Conservation (phyloP, 306 rosid species). For the Quercus robur region DNA sequence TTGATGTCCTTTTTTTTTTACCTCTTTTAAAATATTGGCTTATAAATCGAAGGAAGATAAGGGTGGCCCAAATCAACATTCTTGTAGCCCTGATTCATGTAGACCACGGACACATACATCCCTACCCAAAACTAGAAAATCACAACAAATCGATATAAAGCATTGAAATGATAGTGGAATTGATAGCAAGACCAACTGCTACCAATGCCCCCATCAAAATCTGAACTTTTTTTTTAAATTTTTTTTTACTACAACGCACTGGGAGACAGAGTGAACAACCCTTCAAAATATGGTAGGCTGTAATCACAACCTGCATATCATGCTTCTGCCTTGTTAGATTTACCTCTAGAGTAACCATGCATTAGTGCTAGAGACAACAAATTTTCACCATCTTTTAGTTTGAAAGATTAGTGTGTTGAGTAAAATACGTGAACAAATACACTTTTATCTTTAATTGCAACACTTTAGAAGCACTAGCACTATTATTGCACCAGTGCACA, state of each 20-base stretch:
- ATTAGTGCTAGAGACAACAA: too few species aligned
- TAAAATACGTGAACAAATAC: too few species aligned
- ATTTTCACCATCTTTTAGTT: too few species aligned
- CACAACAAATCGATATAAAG: background rate
- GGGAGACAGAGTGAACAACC: slow-evolving; percentile 13
- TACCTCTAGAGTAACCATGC: background rate
- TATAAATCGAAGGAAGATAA: too few species aligned
- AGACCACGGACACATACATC: background rate
- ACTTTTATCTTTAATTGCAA: too few species aligned
- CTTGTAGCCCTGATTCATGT: background rate
- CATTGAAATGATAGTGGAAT: background rate
- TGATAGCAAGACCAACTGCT: slow-evolving; percentile 10
- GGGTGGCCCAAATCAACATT: too few species aligned
- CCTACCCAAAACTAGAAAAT: background rate
- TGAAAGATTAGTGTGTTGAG: too few species aligned
- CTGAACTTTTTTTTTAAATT: background rate
- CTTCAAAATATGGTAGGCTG: slow-evolving; percentile 19
- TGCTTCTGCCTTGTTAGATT: background rate
- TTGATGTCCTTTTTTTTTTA: too few species aligned
- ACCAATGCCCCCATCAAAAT: slow-evolving; percentile 25
- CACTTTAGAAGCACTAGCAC: too few species aligned
- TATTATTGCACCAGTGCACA: too few species aligned
- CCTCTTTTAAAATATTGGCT: too few species aligned
- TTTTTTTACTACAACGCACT: background rate
- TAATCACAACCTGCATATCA: background rate